Evolutionary conservation across 768 basidiomycete species (phyloP), one percentile per base, ranked within the genome.

Genomic region (Heimioporus sp.): DNA sequence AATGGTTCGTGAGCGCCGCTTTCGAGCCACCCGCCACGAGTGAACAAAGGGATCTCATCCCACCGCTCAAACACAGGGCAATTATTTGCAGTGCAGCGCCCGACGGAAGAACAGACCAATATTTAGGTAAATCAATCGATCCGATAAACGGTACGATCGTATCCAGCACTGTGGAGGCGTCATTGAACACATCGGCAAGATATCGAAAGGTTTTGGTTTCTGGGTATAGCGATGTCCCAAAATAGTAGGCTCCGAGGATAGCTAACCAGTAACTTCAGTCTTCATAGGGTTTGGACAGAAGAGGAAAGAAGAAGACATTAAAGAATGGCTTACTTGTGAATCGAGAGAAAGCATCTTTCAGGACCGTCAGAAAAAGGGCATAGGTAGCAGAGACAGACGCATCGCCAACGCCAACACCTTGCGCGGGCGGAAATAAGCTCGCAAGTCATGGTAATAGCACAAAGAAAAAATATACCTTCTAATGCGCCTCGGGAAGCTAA

Each of bases 141-240:
- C 66, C 74, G 19, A 86, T 72, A 8, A 79, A 60, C 2, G 86
- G 86, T 0, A 85, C 82, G 9, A 86, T 54, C 2, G 79, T 79
- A 51, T 86, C 85, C 17, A 85, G 68, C 8, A 85, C 70, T 35
- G 83, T 76, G 4, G 84, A 76, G 0, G 73, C 66, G 53, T 87
- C 85, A 53, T 86, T 87, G 54, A 85, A 69, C 13, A 86, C 72
- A 57, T 88, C 86, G 0, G 85, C 86, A 21, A 85, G 72, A 44
- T 86, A 72, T 13, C 86, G 80, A 56, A 85, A 88, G 1, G 75
- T 81, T 64, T 87, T 89, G 1, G 84, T 83, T 68, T 89, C 86
- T 5, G 86, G 83, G 31, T 76, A 81, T 4, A 88, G 76, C 0
- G 79, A 81, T 0, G 85, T 81, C 2, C 86, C 85, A 17, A 87